A percentile compares a stretch with the other conserved stretches of the same genome.
Evolutionary conservation across 140 eudicot species (phyloP).

Genomic region (Stevia rebaudiana): DNA sequence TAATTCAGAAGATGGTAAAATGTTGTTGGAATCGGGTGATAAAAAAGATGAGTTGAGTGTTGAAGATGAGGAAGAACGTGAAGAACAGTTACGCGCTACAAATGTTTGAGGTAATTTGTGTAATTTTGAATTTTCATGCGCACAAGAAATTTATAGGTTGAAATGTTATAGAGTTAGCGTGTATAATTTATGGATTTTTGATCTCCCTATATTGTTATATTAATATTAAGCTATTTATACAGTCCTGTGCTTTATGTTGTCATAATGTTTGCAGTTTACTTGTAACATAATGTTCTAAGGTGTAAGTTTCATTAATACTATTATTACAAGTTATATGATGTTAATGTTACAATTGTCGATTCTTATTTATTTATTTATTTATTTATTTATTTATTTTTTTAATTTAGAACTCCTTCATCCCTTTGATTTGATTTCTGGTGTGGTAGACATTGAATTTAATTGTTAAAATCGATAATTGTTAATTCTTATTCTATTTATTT

Average conservation of each 20-base stretch:
- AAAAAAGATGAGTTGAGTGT: constrained; percentile 11
- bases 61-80: constrained; percentile 45
- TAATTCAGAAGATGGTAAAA: constrained; percentile 24
- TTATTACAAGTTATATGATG: too few species aligned
- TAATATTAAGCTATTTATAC: background rate
- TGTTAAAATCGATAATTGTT: too few species aligned
- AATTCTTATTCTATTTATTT: too few species aligned
- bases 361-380: too few species aligned
- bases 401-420: too few species aligned
- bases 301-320: too few species aligned
- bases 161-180: constrained; percentile 29
- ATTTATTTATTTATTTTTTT: too few species aligned
- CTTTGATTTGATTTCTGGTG: too few species aligned
- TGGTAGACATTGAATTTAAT: too few species aligned
- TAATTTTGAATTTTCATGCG: constrained; percentile 9
- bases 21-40: constrained; percentile 35
- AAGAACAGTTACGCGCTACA: constrained; percentile 28
- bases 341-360: too few species aligned
- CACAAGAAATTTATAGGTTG: constrained; percentile 24
- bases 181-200: constrained; percentile 21
- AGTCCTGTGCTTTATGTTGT: background rate
- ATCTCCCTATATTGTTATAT: constrained; percentile 13
- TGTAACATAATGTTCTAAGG: constrained; percentile 5
- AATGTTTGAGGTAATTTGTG: constrained; percentile 35
- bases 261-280: background rate